Evolutionary conservation across 257 asterid species (phyloP).

Genomic region (Petrea volubilis): DNA sequence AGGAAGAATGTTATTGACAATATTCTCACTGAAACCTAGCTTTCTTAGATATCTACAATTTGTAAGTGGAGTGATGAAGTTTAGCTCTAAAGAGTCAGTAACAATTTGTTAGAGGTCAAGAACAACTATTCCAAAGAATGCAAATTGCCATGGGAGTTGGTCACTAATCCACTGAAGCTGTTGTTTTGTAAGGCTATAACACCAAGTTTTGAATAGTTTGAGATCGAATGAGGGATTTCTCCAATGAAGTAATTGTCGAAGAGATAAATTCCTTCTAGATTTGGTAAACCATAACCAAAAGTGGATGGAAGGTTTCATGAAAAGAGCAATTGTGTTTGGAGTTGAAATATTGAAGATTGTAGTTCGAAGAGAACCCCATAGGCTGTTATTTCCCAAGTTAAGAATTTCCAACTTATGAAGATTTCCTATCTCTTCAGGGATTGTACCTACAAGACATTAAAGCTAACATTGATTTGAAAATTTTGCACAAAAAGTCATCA

Average conservation of each 20-base stretch:
- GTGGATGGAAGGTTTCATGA: not conserved
- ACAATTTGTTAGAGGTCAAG: not conserved
- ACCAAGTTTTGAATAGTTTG: conserved; percentile 30
- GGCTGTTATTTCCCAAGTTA: not conserved
- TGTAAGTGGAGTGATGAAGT: conserved; percentile 19
- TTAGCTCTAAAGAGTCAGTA: conserved; percentile 11
- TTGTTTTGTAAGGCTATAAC: not conserved
- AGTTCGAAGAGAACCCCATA: not conserved
- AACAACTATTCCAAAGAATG: not conserved
- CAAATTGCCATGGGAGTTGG: conserved; percentile 30
- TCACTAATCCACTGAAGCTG: conserved; percentile 23
- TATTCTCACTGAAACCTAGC: not conserved
- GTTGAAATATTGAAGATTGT: not conserved
- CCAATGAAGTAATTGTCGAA: conserved; percentile 14
- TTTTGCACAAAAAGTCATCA: not conserved
- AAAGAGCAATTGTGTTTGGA: not conserved
- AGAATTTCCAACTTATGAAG: not conserved
- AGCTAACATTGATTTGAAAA: too few relatives aligned
- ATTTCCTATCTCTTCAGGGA: not conserved
- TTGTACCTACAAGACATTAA: not conserved
- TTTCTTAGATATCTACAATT: not conserved
- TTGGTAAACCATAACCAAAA: conserved; percentile 10
- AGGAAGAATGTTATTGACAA: conserved; percentile 21
- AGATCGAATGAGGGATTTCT: conserved; percentile 25
- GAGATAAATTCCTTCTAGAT: conserved; percentile 9